Percentiles rank a stretch among this genome's conserved stretches.
phyloP scores from a whole-genome alignment of 1,139 yeast species.

The Blastobotrys buckinghamii region DNA sequence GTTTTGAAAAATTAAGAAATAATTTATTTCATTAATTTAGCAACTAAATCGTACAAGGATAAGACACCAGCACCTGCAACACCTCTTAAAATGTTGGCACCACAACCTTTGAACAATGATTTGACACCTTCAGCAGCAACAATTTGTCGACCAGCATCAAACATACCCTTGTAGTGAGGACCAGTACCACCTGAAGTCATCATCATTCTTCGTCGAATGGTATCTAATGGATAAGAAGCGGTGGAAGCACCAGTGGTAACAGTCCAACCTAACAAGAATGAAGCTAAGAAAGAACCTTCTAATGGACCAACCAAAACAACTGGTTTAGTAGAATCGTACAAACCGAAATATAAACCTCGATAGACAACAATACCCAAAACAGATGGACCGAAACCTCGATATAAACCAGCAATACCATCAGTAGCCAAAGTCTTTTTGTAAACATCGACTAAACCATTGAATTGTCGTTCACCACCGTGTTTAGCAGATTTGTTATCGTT shows the following conservation, averaged over 20 bases:
- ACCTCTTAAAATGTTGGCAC: conserved; percentile 84
- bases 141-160: conserved; percentile 66
- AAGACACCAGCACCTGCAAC: conserved; percentile 86
- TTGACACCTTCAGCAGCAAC: conserved; percentile 66
- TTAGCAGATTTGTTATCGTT: conserved; percentile 71
- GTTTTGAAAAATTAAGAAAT: background rate
- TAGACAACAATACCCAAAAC: conserved; percentile 74
- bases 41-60: conserved; percentile 34
- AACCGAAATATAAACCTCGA: conserved; percentile 83
- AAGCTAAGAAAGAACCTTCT: conserved; percentile 65
- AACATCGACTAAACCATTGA: conserved; percentile 72
- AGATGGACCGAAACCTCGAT: conserved; percentile 82
- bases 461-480: conserved; percentile 66
- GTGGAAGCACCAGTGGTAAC: conserved; percentile 76
- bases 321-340: conserved; percentile 74
- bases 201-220: conserved; percentile 75
- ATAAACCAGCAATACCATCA: conserved; percentile 75
- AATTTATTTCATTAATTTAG: conserved; percentile 1
- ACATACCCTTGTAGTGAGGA: conserved; percentile 68
- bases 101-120: conserved; percentile 80
- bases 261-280: conserved; percentile 73
- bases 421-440: conserved; percentile 70
- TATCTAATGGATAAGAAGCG: conserved; percentile 76
- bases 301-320: conserved; percentile 65
- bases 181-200: conserved; percentile 84